Evolutionary conservation across 352 stramenopile species (phyloP).

Genomic region (Phytophthora chlamydospora): DNA sequence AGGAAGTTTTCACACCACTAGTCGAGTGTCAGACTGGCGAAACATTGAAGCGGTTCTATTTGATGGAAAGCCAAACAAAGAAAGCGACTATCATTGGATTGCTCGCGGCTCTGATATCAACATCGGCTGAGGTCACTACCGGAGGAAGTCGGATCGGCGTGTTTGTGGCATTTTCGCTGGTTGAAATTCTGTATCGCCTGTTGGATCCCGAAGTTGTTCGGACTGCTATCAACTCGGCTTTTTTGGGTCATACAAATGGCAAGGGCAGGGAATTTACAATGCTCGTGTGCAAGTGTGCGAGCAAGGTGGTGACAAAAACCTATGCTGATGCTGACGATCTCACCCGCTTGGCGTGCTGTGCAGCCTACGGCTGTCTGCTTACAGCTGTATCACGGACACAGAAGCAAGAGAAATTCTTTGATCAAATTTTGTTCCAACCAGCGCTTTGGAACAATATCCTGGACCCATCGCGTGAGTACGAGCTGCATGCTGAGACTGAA

Average conservation of each 20-base stretch:
- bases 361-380: slow-evolving; percentile 78
- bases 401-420: slow-evolving; percentile 89
- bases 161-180: slow-evolving; percentile 62
- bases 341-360: slow-evolving; percentile 55
- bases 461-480: slow-evolving; percentile 46
- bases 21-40: slow-evolving; percentile 47
- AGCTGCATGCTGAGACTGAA: slow-evolving; percentile 58
- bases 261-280: slow-evolving; percentile 87
- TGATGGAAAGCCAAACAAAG: slow-evolving; percentile 37
- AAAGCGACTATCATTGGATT: slow-evolving; percentile 52
- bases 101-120: slow-evolving; percentile 61
- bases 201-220: slow-evolving; percentile 71
- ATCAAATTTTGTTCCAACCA: slow-evolving; percentile 85
- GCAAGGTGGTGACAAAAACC: slow-evolving; percentile 68
- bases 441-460: slow-evolving; percentile 75
- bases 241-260: slow-evolving; percentile 69
- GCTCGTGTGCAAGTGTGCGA: slow-evolving; percentile 84
- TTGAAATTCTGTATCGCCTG: slow-evolving; percentile 73
- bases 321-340: slow-evolving; percentile 45
- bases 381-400: slow-evolving; percentile 80
- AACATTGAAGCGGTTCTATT: slow-evolving; percentile 52
- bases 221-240: slow-evolving; percentile 68
- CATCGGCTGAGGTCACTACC: slow-evolving; percentile 50
- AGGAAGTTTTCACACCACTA: slow-evolving; percentile 57
- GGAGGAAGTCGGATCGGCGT: slow-evolving; percentile 45